Base-by-base conservation (phyloP, 441 rosid genomes). In the Populus trichocarpa region DNA sequence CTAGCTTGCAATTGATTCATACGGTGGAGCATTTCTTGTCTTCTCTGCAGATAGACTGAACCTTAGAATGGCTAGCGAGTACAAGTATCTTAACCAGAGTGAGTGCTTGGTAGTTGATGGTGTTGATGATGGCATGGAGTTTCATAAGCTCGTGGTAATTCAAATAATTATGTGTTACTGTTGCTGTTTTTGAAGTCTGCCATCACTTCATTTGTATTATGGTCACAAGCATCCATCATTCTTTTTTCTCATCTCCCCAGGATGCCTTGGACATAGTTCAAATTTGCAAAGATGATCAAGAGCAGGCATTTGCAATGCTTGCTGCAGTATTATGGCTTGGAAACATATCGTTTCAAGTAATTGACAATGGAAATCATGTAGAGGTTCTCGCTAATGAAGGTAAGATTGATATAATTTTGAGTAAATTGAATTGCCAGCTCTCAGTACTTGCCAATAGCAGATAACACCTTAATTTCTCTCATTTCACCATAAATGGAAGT, bases 291-390 rank as follows among this genome's bases (percentile, higher is more conserved):
- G 91, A 89, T 75, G 94, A 90, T 75, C 97, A 93, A 84, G 98
- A 92, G 77, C 88, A 88, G 70, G 84, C 79, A 68, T 96, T 94
- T 88, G 77, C 92, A 73, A 81, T 91, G 88, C 95, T 96, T 87
- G 96, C 97, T 20, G 93, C 91, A 16, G 90, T 96, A 64, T 82
- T 96, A 69, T 91, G 97, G 98, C 84, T 96, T 69, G 99, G 99
- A 75, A 94, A 96, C 82, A 81, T 94, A 81, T 87, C 92, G 35
- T 96, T 96, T 81, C 85, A 85, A 85, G 91, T 88, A 79, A 87
- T 82, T 77, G 92, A 90, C 89, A 86, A 81, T 67, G 99, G 91
- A 82, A 92, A 88, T 85, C 96, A 92, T 78, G 95, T 92, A 79
- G 95, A 94, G 85, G 96, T 92, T 82, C 86, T 88, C 76, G 85